A percentile compares a stretch with the other conserved stretches of the same genome.
phyloP scores from a whole-genome alignment of 2,329 filamentous ascomycete species.

The Fusarium mangiferae region DNA sequence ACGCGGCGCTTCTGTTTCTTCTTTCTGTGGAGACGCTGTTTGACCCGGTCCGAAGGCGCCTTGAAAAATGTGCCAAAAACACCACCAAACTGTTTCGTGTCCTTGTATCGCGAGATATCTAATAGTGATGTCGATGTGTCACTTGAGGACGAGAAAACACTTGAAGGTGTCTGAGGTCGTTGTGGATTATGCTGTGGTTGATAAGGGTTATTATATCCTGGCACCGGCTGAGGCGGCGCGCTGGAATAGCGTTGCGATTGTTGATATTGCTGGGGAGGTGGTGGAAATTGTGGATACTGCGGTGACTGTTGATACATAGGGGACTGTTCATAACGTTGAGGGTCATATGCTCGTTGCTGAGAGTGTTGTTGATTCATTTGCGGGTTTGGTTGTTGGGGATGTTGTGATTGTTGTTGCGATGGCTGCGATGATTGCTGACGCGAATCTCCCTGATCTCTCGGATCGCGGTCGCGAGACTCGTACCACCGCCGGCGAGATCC shows the following conservation, averaged over 20 bases:
- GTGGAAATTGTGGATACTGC: conserved; percentile 30
- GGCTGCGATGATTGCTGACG: conserved; percentile 31
- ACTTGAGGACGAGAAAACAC: conserved; percentile 55
- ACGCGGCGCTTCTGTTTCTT: conserved; percentile 63
- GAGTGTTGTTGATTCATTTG: conserved; percentile 33
- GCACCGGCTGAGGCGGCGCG: conserved; percentile 32
- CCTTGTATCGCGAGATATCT: conserved; percentile 70
- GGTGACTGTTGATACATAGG: conserved; percentile 35
- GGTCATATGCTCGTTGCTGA: conserved; percentile 23
- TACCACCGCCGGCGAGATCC: conserved; percentile 61
- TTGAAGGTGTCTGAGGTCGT: conserved; percentile 48
- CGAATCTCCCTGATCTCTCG: conserved; percentile 46
- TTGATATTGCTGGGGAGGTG: conserved; percentile 27
- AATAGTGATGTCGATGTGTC: conserved; percentile 69
- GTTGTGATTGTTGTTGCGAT: conserved; percentile 32
- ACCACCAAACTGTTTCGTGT: conserved; percentile 60
- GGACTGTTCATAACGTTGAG: conserved; percentile 36
- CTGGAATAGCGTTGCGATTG: conserved; percentile 32
- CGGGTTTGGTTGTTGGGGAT: conserved; percentile 26
- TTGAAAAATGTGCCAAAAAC: conserved; percentile 72
- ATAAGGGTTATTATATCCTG: conserved; percentile 30
- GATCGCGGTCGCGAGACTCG: conserved; percentile 48
- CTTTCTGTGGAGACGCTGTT: conserved; percentile 51
- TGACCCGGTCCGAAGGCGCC: conserved; percentile 62
- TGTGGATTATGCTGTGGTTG: conserved; percentile 31